A percentile compares a stretch with the other conserved stretches of the same genome.
Conservation (phyloP, 768 basidiomycete genomes). For the Kockovaella imperatae region DNA sequence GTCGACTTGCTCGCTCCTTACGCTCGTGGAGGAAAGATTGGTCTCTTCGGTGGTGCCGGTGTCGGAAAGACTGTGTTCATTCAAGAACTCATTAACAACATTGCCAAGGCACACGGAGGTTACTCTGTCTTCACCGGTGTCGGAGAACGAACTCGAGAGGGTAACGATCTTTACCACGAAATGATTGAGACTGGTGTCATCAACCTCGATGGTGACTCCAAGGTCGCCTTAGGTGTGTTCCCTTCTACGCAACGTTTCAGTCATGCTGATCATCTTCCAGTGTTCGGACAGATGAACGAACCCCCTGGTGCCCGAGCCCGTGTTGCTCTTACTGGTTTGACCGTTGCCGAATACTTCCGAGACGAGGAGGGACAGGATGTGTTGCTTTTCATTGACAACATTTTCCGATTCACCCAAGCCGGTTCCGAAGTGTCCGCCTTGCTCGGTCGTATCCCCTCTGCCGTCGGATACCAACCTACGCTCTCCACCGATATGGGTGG, state of each 20-base stretch:
- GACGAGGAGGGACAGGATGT: constrained; percentile 99
- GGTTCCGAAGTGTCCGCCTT: constrained; percentile 99
- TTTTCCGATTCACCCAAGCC: constrained; percentile 99
- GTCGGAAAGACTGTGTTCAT: constrained; percentile 99
- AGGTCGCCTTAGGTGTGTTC: constrained; percentile 69
- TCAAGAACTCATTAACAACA: constrained; percentile 99
- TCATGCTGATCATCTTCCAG: constrained; percentile 40
- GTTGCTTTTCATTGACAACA: constrained; percentile 99
- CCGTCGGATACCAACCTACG: constrained; percentile 99
- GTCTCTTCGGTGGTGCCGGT: constrained; percentile 99
- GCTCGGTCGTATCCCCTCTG: constrained; percentile 99
- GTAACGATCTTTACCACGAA: constrained; percentile 63
- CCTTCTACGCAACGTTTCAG: not conserved
- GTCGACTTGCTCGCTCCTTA: constrained; percentile 99
- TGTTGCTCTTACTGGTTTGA: constrained; percentile 97
- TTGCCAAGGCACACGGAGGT: constrained; percentile 99
- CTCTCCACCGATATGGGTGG: constrained; percentile 99
- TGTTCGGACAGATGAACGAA: constrained; percentile 99
- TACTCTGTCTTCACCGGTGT: constrained; percentile 99
- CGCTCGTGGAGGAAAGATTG: constrained; percentile 99
- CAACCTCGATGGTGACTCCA: constrained; percentile 98
- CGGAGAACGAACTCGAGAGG: constrained; percentile 99
- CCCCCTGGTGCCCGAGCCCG: constrained; percentile 99
- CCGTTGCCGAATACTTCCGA: constrained; percentile 99
- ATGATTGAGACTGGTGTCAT: constrained; percentile 99